Percentiles rank a stretch among this genome's conserved stretches.
Evolutionary conservation across 441 rosid species (phyloP).

Genomic region (Adansonia rubrostipa): DNA sequence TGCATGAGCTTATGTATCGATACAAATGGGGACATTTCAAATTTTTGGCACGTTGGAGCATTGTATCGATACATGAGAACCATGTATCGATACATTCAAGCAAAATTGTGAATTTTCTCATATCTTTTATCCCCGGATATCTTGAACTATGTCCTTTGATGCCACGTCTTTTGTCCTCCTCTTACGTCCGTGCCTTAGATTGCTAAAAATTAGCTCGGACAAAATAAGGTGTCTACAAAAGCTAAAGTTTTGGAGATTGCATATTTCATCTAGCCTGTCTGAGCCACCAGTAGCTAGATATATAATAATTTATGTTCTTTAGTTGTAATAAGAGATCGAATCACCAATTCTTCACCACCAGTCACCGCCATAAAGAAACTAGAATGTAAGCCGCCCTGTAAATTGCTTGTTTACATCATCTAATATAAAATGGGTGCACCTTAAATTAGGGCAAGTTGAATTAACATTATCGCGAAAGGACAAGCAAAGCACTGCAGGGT

Average conservation of each 20-base stretch:
- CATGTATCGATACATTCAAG: too few species aligned
- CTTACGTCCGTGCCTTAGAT: too few species aligned
- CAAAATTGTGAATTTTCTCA: too few species aligned
- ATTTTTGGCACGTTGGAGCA: too few species aligned
- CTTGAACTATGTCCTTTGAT: too few species aligned
- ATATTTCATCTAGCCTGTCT: slow-evolving; percentile 42
- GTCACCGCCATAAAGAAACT: background rate
- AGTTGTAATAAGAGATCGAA: background rate
- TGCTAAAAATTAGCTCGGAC: too few species aligned
- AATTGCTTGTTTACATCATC: background rate
- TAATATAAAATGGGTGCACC: background rate
- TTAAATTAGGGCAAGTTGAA: background rate
- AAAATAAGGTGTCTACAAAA: too few species aligned
- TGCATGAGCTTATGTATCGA: too few species aligned
- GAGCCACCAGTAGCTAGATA: background rate
- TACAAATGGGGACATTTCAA: too few species aligned
- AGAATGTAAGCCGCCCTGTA: background rate
- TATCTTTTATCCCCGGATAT: too few species aligned
- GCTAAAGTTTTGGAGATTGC: slow-evolving; percentile 55
- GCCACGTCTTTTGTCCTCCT: too few species aligned
- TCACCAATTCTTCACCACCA: background rate
- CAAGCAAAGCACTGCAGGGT: background rate
- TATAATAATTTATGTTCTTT: background rate
- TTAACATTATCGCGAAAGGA: background rate
- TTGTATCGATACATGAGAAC: too few species aligned